A percentile compares a stretch with the other conserved stretches of the same genome.
Conservation (phyloP, 129 eudicot species). For the Tagetes erecta region DNA sequence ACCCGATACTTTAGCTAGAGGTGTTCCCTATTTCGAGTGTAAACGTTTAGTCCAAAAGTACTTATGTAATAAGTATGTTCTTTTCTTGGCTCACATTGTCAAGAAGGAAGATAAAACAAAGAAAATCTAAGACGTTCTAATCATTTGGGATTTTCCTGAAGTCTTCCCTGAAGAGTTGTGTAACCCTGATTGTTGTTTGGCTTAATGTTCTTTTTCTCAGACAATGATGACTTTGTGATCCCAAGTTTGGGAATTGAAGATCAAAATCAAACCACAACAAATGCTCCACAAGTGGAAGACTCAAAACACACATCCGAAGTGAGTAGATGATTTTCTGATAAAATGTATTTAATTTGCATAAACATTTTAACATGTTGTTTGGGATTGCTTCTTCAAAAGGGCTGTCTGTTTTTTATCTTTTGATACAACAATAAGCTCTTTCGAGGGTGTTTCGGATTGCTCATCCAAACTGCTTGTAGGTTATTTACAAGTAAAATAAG, state of each 20-base stretch:
- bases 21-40: background rate
- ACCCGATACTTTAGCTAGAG: background rate
- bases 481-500: background rate
- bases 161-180: background rate
- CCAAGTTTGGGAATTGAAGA: constrained; percentile 93
- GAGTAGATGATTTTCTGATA: constrained; percentile 20
- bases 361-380: background rate
- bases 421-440: background rate
- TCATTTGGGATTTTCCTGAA: no score
- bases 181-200: constrained; percentile 2
- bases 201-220: constrained; percentile 36
- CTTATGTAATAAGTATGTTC: no score
- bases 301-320: constrained; percentile 52
- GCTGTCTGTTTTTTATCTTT: background rate
- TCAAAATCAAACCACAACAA: constrained; percentile 29
- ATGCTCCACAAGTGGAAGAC: constrained; percentile 47
- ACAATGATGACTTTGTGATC: constrained; percentile 93
- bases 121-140: no score
- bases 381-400: background rate
- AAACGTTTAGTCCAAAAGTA: no score
- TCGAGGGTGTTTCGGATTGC: background rate
- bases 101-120: no score
- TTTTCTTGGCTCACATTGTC: no score
- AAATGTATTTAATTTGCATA: background rate
- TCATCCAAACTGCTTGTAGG: background rate